Evolutionary conservation across 768 basidiomycete species (phyloP), one percentile per base, ranked within the genome.

Genomic region (Phylloporus rhodoxanthus): DNA sequence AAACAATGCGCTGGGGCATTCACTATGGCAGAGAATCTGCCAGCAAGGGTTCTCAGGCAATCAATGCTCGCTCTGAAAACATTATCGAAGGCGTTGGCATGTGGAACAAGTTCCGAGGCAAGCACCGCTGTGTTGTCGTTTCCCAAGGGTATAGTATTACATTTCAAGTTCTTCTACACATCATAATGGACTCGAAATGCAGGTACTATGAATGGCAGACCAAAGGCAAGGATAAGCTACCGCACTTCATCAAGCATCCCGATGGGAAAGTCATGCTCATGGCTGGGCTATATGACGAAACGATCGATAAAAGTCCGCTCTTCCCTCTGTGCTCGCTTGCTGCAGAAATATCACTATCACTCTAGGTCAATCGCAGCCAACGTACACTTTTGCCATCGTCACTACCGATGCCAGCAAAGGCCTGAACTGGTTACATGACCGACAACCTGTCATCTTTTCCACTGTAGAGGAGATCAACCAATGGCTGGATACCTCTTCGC

Each of bases 181-280:
- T 11, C 7, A 33, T 33, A 36, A 45, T 26, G 7, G 5, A 54
- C 20, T 1, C 17, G 11, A 15, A 19, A 19, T 11, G 25, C 36
- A 91, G 91, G 26, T 96, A 96, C 66, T 97, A 91, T 63, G 95
- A 99, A 68, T 97, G 95, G 95, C 75, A 90, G 36, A 85, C 82
- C 49, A 90, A 85, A 64, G 87, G 84, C 45, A 87, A 84, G 60
- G 74, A 80, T 36, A 87, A 87, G 57, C 60, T 89, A 1, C 91
- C 94, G 0, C 82, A 95, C 63, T 93, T 91, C 58, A 83, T 80
- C 32, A 87, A 84, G 59, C 80, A 77, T 37, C 76, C 79, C 38
- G 79, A 85, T 50, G 71, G 72, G 19, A 72, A 68, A 45, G 57
- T 94, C 3, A 80, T 97, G 76, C 79, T 93, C 28, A 75, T 99